Conservation (phyloP, 2,329 filamentous ascomycete species). For the Mycocentrospora acerina region DNA sequence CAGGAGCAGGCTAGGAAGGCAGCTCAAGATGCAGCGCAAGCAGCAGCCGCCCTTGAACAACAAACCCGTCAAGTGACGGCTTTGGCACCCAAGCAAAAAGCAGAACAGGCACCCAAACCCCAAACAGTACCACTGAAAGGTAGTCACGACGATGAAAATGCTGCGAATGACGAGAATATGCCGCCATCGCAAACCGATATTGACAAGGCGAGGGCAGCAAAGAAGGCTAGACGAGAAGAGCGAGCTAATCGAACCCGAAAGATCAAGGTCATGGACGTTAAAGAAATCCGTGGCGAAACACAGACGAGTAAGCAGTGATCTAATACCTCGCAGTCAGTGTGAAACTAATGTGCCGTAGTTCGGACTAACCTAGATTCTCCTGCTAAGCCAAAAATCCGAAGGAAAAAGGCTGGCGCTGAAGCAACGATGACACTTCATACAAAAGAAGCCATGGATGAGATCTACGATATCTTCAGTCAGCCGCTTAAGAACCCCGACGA, state of each 20-base stretch:
- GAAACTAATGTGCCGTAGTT: constrained; percentile 56
- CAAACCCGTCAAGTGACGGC: constrained; percentile 1
- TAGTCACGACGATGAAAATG: constrained; percentile 32
- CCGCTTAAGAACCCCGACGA: constrained; percentile 61
- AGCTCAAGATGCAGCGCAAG: not conserved
- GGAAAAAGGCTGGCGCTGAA: constrained; percentile 73
- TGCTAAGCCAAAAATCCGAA: constrained; percentile 68
- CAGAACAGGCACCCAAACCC: constrained; percentile 17
- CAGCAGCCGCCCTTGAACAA: too few species aligned
- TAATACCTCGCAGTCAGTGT: not conserved
- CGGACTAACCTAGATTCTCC: constrained; percentile 93
- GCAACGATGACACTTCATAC: constrained; percentile 99
- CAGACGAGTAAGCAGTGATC: constrained; percentile 73
- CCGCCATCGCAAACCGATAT: constrained; percentile 50
- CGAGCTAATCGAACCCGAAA: constrained; percentile 53
- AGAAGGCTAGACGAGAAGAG: constrained; percentile 51
- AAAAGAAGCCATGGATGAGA: constrained; percentile 91
- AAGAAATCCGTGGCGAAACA: constrained; percentile 72
- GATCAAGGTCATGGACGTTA: constrained; percentile 73
- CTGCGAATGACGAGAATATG: constrained; percentile 50
- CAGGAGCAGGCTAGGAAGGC: constrained; percentile 27
- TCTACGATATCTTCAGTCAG: constrained; percentile 95
- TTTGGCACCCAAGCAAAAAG: constrained; percentile 19
- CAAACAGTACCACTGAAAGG: constrained; percentile 38
- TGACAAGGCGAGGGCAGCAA: constrained; percentile 59